A percentile compares a stretch with the other conserved stretches of the same genome.
These are phyloP conservation scores for Corrigiola litoralis DNA, from an alignment of 179 eudicot species.

Conservation along the genomic window DNA sequence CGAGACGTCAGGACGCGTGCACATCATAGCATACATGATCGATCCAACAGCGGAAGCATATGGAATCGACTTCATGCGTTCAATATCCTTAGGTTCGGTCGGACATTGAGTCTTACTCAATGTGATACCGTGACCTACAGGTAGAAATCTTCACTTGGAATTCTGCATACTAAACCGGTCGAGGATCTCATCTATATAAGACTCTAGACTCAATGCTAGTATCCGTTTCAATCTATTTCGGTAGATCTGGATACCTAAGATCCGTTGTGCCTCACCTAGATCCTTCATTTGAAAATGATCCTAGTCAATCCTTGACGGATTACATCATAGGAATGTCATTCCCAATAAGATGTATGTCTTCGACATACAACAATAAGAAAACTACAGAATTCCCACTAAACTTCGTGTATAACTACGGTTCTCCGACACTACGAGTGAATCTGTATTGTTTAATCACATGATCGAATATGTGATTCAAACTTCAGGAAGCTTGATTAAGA, in stretches of 20 bases:
- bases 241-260: not conserved
- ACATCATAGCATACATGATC: slow-evolving; percentile 3
- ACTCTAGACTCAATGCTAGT: not conserved
- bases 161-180: not conserved
- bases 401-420: not conserved
- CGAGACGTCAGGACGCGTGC: not conserved
- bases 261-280: not conserved
- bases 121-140: not conserved
- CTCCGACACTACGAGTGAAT: not conserved
- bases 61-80: not conserved
- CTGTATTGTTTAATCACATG: not conserved
- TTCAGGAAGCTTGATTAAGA: not conserved
- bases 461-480: not conserved
- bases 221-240: not conserved
- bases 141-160: not conserved
- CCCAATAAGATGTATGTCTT: not conserved
- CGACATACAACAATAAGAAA: not conserved
- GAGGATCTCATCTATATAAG: not conserved
- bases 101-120: not conserved
- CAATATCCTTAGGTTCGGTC: not conserved
- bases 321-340: not conserved
- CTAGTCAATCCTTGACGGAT: not conserved
- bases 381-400: not conserved
- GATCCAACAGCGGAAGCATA: not conserved
- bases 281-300: not conserved